phyloP scores from a whole-genome alignment of 495 filamentous ascomycete species.

The Cryomyces minteri region DNA sequence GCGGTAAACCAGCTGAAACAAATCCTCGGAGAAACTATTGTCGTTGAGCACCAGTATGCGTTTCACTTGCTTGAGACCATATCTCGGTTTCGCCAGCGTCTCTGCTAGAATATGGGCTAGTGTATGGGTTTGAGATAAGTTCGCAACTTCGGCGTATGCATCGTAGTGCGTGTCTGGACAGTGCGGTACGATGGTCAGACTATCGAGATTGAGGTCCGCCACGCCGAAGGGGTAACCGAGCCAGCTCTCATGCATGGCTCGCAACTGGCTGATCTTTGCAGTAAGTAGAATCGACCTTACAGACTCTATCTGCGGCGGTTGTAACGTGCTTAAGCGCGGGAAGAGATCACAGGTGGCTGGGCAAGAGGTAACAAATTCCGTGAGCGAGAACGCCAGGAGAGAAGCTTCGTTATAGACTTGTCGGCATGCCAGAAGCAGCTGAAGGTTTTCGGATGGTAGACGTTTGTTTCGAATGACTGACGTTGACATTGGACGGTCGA shows the following conservation, averaged over 20 bases:
- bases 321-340: neutral
- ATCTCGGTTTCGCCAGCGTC: constrained; percentile 6
- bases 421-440: constrained; percentile 53
- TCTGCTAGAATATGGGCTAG: constrained; percentile 10
- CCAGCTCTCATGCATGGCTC: constrained; percentile 11
- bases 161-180: constrained; percentile 1
- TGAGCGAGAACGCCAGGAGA: constrained; percentile 6
- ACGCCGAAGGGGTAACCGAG: constrained; percentile 7
- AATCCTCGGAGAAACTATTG: too few species aligned
- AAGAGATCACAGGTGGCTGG: neutral
- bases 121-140: constrained; percentile 9
- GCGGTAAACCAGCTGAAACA: too few species aligned
- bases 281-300: constrained; percentile 7
- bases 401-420: constrained; percentile 72
- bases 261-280: constrained; percentile 6
- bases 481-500: neutral
- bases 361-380: constrained; percentile 5
- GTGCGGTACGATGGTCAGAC: constrained; percentile 6
- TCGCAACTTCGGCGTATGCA: constrained; percentile 9
- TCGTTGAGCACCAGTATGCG: too few species aligned
- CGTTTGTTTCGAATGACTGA: neutral
- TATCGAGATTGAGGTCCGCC: constrained; percentile 2
- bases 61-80: neutral
- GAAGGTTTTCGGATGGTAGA: neutral
- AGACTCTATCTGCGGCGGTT: neutral